These are phyloP conservation scores for Closterium sp. DNA, from an alignment of 139 green algal genomes.

Conservation along the genomic window DNA sequence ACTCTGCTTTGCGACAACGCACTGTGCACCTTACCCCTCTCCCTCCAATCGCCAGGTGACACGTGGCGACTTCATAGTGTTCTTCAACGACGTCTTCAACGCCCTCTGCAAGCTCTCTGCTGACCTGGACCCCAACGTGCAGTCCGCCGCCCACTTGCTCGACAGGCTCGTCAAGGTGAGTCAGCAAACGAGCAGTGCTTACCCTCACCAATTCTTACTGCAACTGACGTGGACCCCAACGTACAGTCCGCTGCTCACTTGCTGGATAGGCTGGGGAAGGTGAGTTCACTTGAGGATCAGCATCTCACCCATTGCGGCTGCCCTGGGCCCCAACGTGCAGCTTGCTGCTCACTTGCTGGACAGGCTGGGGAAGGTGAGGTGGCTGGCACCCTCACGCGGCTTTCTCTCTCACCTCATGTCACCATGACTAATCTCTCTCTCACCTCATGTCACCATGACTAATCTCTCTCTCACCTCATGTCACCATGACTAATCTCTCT, in stretches of 20 bases:
- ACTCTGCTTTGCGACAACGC: not conserved
- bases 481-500: too few species aligned
- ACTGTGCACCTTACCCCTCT: not conserved
- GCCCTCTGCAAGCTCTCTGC: conserved; percentile 84
- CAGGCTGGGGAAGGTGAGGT: conserved; percentile 77
- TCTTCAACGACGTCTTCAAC: conserved; percentile 90
- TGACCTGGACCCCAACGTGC: conserved; percentile 79
- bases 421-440: too few species aligned
- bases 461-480: too few species aligned
- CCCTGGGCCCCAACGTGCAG: too few species aligned
- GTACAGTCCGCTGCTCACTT: conserved; percentile 90
- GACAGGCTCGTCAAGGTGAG: conserved; percentile 86
- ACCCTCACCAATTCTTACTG: conserved; percentile 56
- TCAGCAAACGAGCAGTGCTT: not conserved
- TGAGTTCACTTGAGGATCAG: too few species aligned
- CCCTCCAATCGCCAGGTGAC: conserved; percentile 26
- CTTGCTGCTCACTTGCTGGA: conserved; percentile 87
- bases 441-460: too few species aligned
- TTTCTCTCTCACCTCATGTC: too few species aligned
- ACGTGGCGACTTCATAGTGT: conserved; percentile 71
- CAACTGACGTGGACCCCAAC: conserved; percentile 72
- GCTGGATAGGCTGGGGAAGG: conserved; percentile 90
- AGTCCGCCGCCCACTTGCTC: conserved; percentile 88
- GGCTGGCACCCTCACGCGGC: too few species aligned
- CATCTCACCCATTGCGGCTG: too few species aligned